Evolutionary conservation across 257 asterid species (phyloP), one percentile per base, ranked within the genome.

Genomic region (Linderniella brevidens): DNA sequence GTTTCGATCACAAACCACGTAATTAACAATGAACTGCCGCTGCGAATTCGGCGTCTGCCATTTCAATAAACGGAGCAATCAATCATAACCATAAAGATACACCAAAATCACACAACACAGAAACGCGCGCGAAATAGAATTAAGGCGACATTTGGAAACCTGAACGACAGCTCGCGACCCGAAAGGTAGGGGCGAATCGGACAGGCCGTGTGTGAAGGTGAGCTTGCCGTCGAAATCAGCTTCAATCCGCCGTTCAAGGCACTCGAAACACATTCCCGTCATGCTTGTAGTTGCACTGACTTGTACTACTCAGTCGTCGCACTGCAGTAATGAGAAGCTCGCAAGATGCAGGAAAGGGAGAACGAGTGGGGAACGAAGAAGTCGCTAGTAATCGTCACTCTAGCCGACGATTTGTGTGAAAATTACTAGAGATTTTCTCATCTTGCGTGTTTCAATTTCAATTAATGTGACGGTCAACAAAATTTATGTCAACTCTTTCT

Each of bases 121-220:
- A 0, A 17, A 25, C 6, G 32, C 32, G 4, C 32, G 4, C 32
- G 32, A 25, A 25, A 25, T 25, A 0, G 17, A 2, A 47, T 13
- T 15, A 8, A 55, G 8, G 20, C 45, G 1, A 60, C 19, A 50
- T 44, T n/a, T 8, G 17, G 55, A 41, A 41, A 83, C 96, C 93
- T 80, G 79, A 61, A 87, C 85, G 52, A 81, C 63, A 18, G 94
- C 94, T 19, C 66, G 47, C 38, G 87, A 76, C 42, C 74, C 94
- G 15, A 78, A 88, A 17, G 95, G 95, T 46, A 80, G 76, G 13
- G 72, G 66, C 9, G 85, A 72, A 66, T 74, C 72, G 39, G 97
- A 70, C 63, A 80, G 51, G 36, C 87, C 82, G 55, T 68, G 70
- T 57, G 62, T 19, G 67, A 80, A 73, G 53, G 63, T 68, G 49